Evolutionary conservation across 371 early-diverging fungal genomes (phyloP).

Genomic region (Apophysomyces elegans): DNA sequence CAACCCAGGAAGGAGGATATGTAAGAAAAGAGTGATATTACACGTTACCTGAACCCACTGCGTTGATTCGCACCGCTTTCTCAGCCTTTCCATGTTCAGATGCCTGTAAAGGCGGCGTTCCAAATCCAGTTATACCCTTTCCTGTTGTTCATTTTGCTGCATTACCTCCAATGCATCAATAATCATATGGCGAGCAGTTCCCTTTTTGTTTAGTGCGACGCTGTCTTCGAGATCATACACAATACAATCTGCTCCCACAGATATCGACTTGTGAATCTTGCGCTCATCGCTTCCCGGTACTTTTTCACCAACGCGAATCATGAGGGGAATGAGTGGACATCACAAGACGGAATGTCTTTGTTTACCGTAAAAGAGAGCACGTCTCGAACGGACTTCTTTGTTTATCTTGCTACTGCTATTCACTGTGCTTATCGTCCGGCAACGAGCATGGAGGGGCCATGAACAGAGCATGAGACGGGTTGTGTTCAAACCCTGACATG

Average conservation of each 20-base stretch:
- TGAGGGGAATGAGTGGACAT: not conserved
- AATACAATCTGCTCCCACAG: conserved; percentile 75
- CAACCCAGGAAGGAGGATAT: not conserved
- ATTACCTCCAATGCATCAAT: conserved; percentile 74
- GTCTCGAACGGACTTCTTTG: conserved; percentile 33
- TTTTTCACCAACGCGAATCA: conserved; percentile 19
- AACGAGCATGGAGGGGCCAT: not conserved
- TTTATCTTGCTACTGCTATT: not conserved
- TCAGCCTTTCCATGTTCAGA: conserved; percentile 73
- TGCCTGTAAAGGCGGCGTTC: conserved; percentile 40
- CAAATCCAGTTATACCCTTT: conserved; percentile 7
- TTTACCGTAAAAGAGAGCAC: conserved; percentile 53
- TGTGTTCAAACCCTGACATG: not conserved
- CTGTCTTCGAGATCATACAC: conserved; percentile 94
- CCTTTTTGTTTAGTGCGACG: conserved; percentile 82
- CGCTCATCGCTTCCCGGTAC: conserved; percentile 92
- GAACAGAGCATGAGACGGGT: not conserved
- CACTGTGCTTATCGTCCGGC: conserved; percentile 10
- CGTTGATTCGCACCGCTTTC: conserved; percentile 88
- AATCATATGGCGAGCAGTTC: conserved; percentile 75
- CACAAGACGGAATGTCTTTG: not conserved
- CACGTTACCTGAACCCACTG: conserved; percentile 73
- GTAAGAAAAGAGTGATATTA: not conserved
- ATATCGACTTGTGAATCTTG: conserved; percentile 80
- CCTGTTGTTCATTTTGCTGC: conserved; percentile 13